Evolutionary conservation across 140 eudicot genomes (phyloP), one percentile per base, ranked within the genome.

Genomic region (Ambrosia hybrid): DNA sequence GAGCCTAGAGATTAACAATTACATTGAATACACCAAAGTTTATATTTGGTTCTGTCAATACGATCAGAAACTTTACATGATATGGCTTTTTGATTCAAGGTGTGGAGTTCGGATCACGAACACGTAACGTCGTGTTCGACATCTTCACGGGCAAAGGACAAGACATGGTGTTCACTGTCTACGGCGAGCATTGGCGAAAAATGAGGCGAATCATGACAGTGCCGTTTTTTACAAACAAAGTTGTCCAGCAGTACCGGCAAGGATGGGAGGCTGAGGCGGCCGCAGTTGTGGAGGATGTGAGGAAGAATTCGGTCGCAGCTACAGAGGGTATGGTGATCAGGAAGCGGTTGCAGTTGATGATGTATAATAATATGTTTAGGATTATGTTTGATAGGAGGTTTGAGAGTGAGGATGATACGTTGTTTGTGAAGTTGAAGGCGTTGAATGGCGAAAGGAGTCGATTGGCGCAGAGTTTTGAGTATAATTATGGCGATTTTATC

Each of bases 161-260:
- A 60, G 98, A 92, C 61, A 83, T 92, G 95, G 96, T 89, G 48
- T 92, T 92, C 62, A 83, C 96, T 0, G 95, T 89, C 0, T 92
- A 92, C 76, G 96, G 98, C 3, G 96, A 92, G 83, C 98, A 92
- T 60, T 92, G 98, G 98, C 76, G 98, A 51, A 92, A 89, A 75
- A 92, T 92, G 98, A 72, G 98, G 17, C 76, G 98, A 57, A 89
- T 92, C 77, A 87, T 89, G 98, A 92, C 98, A 6, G 95, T 92
- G n/a, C 98, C 98, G 3, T 89, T 92, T 26, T 92, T 92, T 73
- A 92, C 96, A 4, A 85, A 85, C 80, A 87, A 85, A 63, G 96
- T 92, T 2, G 96, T 92, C 1, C 98, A 89, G 78, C 92, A 89
- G 66, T 77, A 92, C 43, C 51, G 92, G 41, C 3, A 6, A 1